Evolutionary conservation across 2,329 filamentous ascomycete species (phyloP).

Genomic region (Karstenula rhodostoma): DNA sequence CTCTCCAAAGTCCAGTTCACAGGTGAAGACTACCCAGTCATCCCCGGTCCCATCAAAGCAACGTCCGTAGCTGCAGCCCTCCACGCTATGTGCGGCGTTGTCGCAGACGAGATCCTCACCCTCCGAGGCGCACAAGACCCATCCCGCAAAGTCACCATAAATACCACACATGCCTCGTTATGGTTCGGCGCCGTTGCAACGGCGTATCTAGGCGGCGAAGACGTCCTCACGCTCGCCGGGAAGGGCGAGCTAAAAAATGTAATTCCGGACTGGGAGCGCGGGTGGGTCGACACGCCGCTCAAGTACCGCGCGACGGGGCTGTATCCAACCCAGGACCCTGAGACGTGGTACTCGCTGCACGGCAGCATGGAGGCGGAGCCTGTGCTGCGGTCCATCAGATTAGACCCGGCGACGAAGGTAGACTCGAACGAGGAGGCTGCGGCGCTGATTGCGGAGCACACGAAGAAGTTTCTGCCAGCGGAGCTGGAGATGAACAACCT

Average conservation of each 20-base stretch:
- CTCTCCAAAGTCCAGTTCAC: constrained; percentile 50
- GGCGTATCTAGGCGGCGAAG: constrained; percentile 49
- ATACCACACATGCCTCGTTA: constrained; percentile 58
- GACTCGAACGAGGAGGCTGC: constrained; percentile 31
- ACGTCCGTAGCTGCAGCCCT: constrained; percentile 53
- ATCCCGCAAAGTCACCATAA: constrained; percentile 48
- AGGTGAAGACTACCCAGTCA: constrained; percentile 50
- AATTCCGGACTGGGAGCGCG: constrained; percentile 52
- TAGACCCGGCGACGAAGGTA: constrained; percentile 43
- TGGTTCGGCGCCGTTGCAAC: constrained; percentile 55
- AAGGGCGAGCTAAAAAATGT: constrained; percentile 38
- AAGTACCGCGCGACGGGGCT: constrained; percentile 45
- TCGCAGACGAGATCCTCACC: constrained; percentile 52
- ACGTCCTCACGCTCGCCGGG: constrained; percentile 29
- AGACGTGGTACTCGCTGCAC: constrained; percentile 61
- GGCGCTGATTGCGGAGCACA: constrained; percentile 27
- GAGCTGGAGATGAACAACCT: constrained; percentile 30
- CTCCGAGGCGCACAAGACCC: constrained; percentile 28
- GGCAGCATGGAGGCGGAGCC: constrained; percentile 57
- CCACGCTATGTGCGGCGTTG: constrained; percentile 55
- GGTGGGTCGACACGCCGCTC: constrained; percentile 47
- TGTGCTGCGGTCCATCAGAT: constrained; percentile 57
- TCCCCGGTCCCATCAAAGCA: constrained; percentile 56
- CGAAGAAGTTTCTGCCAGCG: constrained; percentile 44
- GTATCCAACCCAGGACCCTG: constrained; percentile 57